A percentile compares a stretch with the other conserved stretches of the same genome.
Evolutionary conservation across 306 rosid genomes (phyloP).

Genomic region (Glycine latifolia): DNA sequence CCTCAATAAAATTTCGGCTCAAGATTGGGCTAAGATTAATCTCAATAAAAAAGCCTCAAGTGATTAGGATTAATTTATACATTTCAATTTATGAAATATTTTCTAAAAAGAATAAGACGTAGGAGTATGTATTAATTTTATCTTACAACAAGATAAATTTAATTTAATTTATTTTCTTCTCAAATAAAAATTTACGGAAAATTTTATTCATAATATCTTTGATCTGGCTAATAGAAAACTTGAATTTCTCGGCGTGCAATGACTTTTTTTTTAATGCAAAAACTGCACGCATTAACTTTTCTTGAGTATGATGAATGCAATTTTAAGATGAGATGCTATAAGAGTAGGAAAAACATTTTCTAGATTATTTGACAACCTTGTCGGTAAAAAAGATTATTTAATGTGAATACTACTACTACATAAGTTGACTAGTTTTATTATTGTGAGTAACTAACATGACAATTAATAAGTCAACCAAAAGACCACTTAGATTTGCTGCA

Average conservation of each 20-base stretch:
- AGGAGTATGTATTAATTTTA: too few species aligned
- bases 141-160: too few species aligned
- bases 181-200: too few species aligned
- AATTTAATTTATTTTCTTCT: too few species aligned
- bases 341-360: background rate
- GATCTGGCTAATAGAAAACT: background rate
- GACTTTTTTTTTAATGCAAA: too few species aligned
- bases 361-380: constrained; percentile 9
- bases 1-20: too few species aligned
- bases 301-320: background rate
- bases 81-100: too few species aligned
- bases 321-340: background rate
- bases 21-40: too few species aligned
- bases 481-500: background rate
- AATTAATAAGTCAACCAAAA: background rate
- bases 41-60: too few species aligned
- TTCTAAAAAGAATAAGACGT: too few species aligned
- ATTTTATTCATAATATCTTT: too few species aligned
- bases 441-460: background rate
- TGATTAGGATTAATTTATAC: too few species aligned
- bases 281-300: background rate
- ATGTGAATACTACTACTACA: background rate
- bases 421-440: background rate
- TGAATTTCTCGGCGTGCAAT: background rate
- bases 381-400: background rate